These are phyloP conservation scores for Fusarium agapanthi DNA, from an alignment of 2,329 filamentous ascomycete genomes.

Conservation along the genomic window DNA sequence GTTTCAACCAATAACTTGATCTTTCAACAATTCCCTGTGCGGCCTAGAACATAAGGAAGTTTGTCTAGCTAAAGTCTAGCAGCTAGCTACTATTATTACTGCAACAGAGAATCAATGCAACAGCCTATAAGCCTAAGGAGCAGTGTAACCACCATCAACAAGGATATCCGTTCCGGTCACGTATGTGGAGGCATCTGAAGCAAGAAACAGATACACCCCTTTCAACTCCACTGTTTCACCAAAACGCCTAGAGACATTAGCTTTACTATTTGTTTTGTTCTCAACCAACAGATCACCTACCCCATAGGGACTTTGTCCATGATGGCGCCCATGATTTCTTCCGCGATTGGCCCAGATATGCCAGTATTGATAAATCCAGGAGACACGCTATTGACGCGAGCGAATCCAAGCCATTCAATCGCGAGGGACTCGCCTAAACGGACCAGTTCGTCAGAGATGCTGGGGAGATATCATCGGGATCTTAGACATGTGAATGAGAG, in stretches of 20 bases:
- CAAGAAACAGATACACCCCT: background rate
- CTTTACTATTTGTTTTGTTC: fast-evolving
- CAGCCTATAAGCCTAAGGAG: background rate
- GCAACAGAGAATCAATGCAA: fast-evolving
- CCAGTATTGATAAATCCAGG: background rate
- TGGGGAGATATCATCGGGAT: fast-evolving
- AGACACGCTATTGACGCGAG: background rate
- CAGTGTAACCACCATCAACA: background rate
- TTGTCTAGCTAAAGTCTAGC: background rate
- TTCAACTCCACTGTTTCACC: background rate
- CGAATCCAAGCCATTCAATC: background rate
- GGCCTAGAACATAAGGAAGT: background rate
- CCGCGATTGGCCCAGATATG: background rate
- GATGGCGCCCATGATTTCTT: background rate
- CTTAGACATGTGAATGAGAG: background rate
- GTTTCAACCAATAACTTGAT: background rate
- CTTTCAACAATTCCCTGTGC: background rate
- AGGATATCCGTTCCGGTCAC: background rate
- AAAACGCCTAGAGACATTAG: background rate
- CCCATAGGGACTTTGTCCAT: background rate
- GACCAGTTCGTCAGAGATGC: background rate
- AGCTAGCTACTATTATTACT: fast-evolving
- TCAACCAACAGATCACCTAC: fast-evolving
- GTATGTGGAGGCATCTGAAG: background rate
- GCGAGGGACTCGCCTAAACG: background rate